Evolutionary conservation across 495 filamentous ascomycete species (phyloP), one percentile per base, ranked within the genome.

Genomic region (Staphylotrichum tortipilum): DNA sequence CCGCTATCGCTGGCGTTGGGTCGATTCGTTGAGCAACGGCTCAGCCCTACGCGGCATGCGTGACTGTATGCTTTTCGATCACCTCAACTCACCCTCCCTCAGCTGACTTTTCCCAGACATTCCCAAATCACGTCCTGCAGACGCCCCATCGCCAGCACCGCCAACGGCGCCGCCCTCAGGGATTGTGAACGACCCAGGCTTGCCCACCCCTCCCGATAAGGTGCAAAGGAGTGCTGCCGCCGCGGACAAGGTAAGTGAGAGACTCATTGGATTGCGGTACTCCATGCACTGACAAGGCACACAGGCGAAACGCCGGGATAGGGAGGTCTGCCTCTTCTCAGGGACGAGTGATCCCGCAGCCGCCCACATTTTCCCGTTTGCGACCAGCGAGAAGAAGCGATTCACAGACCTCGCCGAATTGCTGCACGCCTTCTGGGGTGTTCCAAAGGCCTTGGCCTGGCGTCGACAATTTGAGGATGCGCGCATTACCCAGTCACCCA

Each of bases 341-440:
- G 42, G 42, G 29, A 52, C 30, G 24, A 9, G 10, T 7, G 42
- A 52, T 47, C 50, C 50, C 21, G 18, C 22, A 24, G 50, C 50
- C 23, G 50, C 42, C 7, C 50, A 41, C 17, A 46, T 52, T 46
- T 52, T 52, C 42, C 50, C 50, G 9, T 52, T 52, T 18, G 31
- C 50, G 15, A 52, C 41, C 8, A 52, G 34, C 50, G 19, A 46
- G 42, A 52, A 34, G 22, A 45, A 41, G 50, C 14, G 31, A 30
- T 52, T 46, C 42, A 17, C 1, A 14, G 6, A 14, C 36, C 22
- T 52, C 15, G 14, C 28, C 42, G 50, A 18, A 14, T 19, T 52
- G 1, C 50, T 52, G 22, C 18, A 24, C 24, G 23, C 42, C 14
- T 41, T 46, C 26, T 52, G 42, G 50, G 50, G 42, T 23, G 11